Base-by-base conservation (phyloP, 106 monocot genomes). In the Acanthochlamys bracteata region DNA sequence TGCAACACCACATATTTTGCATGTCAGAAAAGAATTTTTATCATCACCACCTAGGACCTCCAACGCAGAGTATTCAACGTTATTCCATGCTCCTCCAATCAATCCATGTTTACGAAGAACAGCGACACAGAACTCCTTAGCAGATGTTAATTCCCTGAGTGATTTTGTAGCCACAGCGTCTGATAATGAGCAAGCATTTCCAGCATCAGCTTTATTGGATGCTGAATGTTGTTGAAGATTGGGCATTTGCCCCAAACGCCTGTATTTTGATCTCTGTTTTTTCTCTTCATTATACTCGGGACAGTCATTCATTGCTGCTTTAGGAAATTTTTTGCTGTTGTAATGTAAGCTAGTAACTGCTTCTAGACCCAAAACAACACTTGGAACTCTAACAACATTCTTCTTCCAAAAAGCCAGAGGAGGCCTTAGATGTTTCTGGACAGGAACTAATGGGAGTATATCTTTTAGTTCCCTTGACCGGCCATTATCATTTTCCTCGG, bases 1-100 rank as follows among this genome's bases (percentile, higher is more conserved):
- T 19, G 21, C 17, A 25, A 58, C 16, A 13, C 66, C 42, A 59
- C 80, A 81, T 22, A 68, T 42, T 78, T 85, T 83, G 76, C 93
- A 93, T 51, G 68, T 27, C 42, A 60, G 57, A 16, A 58, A 61
- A 64, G 33, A 49, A 19, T 60, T 64, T 16, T 27, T 17, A 61
- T 60, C 39, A 43, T 20, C 62, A 46, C 47, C 64, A 57, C 63
- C 42, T 0, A 64, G 21, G 15, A 51, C 24, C 43, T 69, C 69
- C 21, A 20, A 14, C 57, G 66, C 24, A 66, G 45, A 41, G 46
- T 14, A 47, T 7, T 14, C 43, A 17, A 15, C 57, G 16, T 14
- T 55, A 20, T 42, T 41, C 19, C 47, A 25, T 17, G 17, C 2
- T 58, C 16, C 57, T 4, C 58, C 62, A 55, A 76, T 55, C 24